Evolutionary conservation across 78 protist genomes (phyloP), one percentile per base, ranked within the genome.

Genomic region (Dictyostelium purpureum): DNA sequence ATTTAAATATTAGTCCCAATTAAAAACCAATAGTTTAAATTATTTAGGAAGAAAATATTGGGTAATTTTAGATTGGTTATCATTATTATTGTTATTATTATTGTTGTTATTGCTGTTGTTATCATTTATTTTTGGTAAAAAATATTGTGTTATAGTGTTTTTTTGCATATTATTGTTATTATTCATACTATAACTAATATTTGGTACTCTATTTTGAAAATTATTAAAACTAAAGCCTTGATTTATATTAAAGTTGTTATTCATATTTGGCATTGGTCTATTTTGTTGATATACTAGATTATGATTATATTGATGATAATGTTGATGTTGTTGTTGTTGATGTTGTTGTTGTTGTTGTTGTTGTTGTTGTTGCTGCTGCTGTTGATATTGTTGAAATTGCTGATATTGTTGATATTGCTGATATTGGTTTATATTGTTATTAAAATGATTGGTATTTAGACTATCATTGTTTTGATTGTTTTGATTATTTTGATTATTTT

Each of bases 21-120:
- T n/a, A n/a, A n/a, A n/a, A n/a, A n/a, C n/a, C n/a, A n/a, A n/a
- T n/a, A n/a, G n/a, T n/a, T n/a, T n/a, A n/a, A n/a, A n/a, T n/a
- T n/a, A n/a, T n/a, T n/a, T n/a, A n/a, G n/a, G n/a, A n/a, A n/a
- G 71, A 19, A 63, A 63, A 63, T 63, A 63, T 33, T 63, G 71
- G 33, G 71, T 63, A 33, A 63, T 63, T 33, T 5, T 14, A 63
- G 26, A 33, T 63, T 7, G 42, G 18, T 33, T 63, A 33, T 33
- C 28, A 26, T 24, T 31, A 11, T 9, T 26, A 28, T 9, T 33
- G 33, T 63, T 63, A 16, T 4, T 63, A 33, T 31, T 63, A 18
- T 59, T 59, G 19, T 59, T 59, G 28, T 31, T 59, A 28, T 59
- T 57, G 14, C 11, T 57, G 11, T 57, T 26, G 11, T 57, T 57